These are phyloP conservation scores for Pythium insidiosum DNA, from an alignment of 352 stramenopile genomes.

Conservation along the genomic window DNA sequence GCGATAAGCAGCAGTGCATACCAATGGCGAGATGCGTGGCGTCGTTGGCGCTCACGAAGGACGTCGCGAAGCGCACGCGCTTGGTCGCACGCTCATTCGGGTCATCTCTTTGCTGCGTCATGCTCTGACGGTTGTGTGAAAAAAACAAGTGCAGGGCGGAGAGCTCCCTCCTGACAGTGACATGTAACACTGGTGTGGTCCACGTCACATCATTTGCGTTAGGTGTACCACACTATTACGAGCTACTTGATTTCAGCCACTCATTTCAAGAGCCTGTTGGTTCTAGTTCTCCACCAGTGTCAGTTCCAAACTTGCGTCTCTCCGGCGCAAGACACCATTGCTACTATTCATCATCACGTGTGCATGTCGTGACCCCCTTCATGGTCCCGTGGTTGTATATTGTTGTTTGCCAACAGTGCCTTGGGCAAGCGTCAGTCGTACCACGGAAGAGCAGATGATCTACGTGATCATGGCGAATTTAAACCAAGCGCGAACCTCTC, in stretches of 20 bases:
- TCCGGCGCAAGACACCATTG: too few species aligned
- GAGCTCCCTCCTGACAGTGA: too few species aligned
- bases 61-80: constrained; percentile 56
- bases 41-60: constrained; percentile 35
- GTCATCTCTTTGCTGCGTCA: too few species aligned
- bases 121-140: too few species aligned
- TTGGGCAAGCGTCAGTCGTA: constrained; percentile 82
- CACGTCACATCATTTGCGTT: not conserved
- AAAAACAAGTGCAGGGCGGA: too few species aligned
- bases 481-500: constrained; percentile 68
- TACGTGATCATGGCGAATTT: constrained; percentile 63
- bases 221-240: not conserved
- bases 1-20: constrained; percentile 8
- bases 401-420: constrained; percentile 64
- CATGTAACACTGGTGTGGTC: too few species aligned
- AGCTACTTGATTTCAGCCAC: constrained; percentile 7
- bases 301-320: too few species aligned
- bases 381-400: constrained; percentile 55
- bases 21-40: constrained; percentile 50
- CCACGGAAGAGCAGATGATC: constrained; percentile 59
- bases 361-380: too few species aligned
- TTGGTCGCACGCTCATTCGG: constrained; percentile 26
- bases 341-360: too few species aligned
- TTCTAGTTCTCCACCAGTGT: too few species aligned
- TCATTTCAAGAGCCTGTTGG: too few species aligned